phyloP scores from a whole-genome alignment of 1,284 basidiomycete species.

The Gymnopus androsaceus region DNA sequence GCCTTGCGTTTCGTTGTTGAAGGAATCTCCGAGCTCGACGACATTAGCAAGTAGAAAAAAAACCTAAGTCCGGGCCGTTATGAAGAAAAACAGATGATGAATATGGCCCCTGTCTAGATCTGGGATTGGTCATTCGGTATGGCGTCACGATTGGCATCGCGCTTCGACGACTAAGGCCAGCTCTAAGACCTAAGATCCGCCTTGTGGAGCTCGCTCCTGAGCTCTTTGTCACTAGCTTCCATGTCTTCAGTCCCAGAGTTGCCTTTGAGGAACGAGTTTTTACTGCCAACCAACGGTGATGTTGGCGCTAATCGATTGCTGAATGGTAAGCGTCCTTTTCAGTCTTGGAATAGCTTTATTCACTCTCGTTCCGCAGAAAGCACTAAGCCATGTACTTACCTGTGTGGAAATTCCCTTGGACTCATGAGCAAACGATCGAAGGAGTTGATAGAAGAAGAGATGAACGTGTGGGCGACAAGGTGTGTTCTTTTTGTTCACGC shows the following conservation, averaged over 20 bases:
- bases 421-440: slow-evolving; percentile 76
- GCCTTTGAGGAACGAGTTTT: slow-evolving; percentile 58
- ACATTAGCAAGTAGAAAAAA: not conserved
- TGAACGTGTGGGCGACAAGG: slow-evolving; percentile 86
- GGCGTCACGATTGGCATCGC: not conserved
- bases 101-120: slow-evolving; percentile 1
- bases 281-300: slow-evolving; percentile 60
- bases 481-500: slow-evolving; percentile 32
- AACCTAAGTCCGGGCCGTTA: not conserved
- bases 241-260: slow-evolving; percentile 30
- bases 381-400: slow-evolving; percentile 73
- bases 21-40: not conserved
- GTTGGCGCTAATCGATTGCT: slow-evolving; percentile 49
- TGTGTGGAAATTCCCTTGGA: slow-evolving; percentile 96
- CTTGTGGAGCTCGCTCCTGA: not conserved
- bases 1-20: slow-evolving; percentile 36
- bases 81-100: no score
- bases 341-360: slow-evolving; percentile 13
- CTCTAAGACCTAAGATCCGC: slow-evolving; percentile 1
- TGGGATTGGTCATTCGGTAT: not conserved
- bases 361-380: slow-evolving; percentile 12
- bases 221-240: slow-evolving; percentile 4
- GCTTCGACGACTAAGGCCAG: not conserved
- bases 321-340: slow-evolving; percentile 29
- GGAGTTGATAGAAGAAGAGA: slow-evolving; percentile 78